Base-by-base conservation (phyloP, 345 rosid genomes). In the Sisymbrium altissimum region DNA sequence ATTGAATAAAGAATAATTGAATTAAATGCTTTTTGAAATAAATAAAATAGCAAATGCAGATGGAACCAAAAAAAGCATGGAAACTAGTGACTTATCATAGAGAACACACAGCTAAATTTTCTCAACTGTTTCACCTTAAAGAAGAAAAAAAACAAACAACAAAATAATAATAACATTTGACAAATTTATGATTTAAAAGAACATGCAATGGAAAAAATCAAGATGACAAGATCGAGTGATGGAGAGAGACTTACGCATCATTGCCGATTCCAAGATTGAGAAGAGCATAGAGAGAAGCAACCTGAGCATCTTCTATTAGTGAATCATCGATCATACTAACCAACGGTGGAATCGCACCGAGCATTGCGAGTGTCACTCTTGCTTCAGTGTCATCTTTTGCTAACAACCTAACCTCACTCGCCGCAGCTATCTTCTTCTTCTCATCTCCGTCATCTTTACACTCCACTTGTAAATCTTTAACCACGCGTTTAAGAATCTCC, bases 241-340 rank as follows among this genome's bases (percentile, higher is more conserved):
- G 14, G 55, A 66, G 5, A 40, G 39, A 40, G 44, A 85, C 96
- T 86, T 70, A 91, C 98, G 36, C 74, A 58, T 88, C 98, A 18
- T 89, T 94, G 50, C 93, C 96, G 79, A 94, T 91, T 39, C 93
- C 96, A 17, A 94, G 90, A 79, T 94, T 94, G 46, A 94, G 96
- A 68, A 94, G 76, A 32, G 97, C 91, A 17, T 94, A 94, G 45
- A 94, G 90, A 0, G 96, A 77, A 39, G 90, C 82, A 67, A 88
- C 81, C 78, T 72, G 91, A 13, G 87, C 66, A 21, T 85, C 54
- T 39, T 76, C 79, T 15, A 49, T 58, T 18, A 1, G 17, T 8
- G 67, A 58, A 27, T 71, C 77, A 44, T 88, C 96, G 49, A 94
- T 86, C 95, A 91, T 88, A 27, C 88, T 93, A 21, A 88, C 93